Conservation (phyloP, 2,329 filamentous ascomycete species). For the Chaetomiaceae sp. region DNA sequence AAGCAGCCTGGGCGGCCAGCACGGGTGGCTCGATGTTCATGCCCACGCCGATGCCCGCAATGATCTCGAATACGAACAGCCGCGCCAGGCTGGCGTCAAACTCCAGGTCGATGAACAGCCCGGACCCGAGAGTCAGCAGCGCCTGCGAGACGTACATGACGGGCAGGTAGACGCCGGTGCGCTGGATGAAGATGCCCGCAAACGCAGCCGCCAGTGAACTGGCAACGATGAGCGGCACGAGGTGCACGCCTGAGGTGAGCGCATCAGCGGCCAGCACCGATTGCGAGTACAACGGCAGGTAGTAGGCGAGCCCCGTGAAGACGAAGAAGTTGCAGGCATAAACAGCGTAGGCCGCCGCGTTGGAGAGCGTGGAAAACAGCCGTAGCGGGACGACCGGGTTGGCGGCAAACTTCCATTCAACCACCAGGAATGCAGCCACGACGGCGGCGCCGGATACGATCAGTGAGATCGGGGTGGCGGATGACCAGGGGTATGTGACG, state of each 20-base stretch:
- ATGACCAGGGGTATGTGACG: constrained; percentile 66
- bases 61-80: constrained; percentile 55
- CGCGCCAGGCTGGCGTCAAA: constrained; percentile 45
- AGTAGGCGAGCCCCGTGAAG: constrained; percentile 75
- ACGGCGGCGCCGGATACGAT: constrained; percentile 65
- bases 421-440: constrained; percentile 60
- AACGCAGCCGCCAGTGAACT: constrained; percentile 57
- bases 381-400: constrained; percentile 73
- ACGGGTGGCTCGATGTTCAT: constrained; percentile 65
- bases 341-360: constrained; percentile 57
- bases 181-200: constrained; percentile 52
- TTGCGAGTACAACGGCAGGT: constrained; percentile 81
- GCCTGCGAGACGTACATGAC: constrained; percentile 54
- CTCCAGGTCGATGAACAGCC: constrained; percentile 57
- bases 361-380: constrained; percentile 62
- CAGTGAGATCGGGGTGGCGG: constrained; percentile 68
- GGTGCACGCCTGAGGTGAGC: constrained; percentile 66
- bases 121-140: constrained; percentile 59
- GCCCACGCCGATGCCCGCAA: constrained; percentile 58
- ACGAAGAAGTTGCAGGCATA: constrained; percentile 70
- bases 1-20: constrained; percentile 59
- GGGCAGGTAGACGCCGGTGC: constrained; percentile 59
- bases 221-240: constrained; percentile 63
- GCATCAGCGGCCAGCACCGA: constrained; percentile 62
- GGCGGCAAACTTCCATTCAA: constrained; percentile 66